Base-by-base conservation (phyloP, 2,329 filamentous ascomycete species). In the Botrytis paeoniae region DNA sequence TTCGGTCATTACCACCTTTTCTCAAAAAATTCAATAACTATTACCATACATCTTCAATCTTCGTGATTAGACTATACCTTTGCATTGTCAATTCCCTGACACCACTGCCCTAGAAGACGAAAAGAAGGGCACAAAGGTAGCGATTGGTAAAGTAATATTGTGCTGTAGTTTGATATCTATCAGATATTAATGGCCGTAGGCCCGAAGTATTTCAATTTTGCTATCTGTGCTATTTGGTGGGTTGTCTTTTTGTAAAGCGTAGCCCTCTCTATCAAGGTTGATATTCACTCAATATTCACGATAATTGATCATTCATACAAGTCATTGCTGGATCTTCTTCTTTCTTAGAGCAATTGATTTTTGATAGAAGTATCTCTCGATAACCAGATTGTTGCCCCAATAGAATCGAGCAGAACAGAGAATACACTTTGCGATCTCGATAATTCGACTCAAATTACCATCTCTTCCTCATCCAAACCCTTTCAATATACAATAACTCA, bases 21-120 rank as follows among this genome's bases (percentile, higher is more conserved):
- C 25, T 39, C 51, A 29, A 29, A 54, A 54, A 68, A n/a, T 39
- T 54, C 64, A 68, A 68, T 68, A 68, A 41, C 45, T 66, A 54
- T 68, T 68, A 68, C 64, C 64, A 68, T 68, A 68, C 45, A 57
- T 41, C 65, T 57, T 68, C 65, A 68, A 57, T 57, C 48, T 68
- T 68, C 35, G 18, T 41, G 65, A 68, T 68, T 68, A 65, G 43
- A 65, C 64, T 25, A 54, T 39, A 16, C 12, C 22, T 66, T 66
- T 51, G 63, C 25, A 37, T 37, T 51, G 43, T 51, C 63, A 66
- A 66, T 66, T 51, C 63, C 32, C 12, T 66, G 63, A 66, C 63
- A 68, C 25, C 65, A 69, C 41, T 41, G 39, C 41, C 51, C 48
- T 20, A 57, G 20, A 57, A 25, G 25, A 68, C 29, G 25, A 22